phyloP scores from a whole-genome alignment of 2,329 filamentous ascomycete species.

The Lasiodiplodia theobromae region DNA sequence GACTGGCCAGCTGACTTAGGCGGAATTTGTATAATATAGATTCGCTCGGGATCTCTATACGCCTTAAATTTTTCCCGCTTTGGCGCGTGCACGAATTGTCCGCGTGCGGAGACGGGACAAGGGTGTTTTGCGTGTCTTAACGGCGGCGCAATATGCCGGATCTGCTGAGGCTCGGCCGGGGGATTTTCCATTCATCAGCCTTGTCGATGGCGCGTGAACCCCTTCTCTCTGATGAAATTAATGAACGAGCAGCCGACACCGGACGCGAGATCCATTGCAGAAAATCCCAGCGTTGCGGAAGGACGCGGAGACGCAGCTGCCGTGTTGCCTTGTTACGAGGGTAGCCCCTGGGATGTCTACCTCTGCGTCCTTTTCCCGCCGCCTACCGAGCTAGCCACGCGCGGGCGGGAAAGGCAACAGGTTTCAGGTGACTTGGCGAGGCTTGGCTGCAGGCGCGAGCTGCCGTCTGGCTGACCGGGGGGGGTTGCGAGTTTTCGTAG shows the following conservation, averaged over 20 bases:
- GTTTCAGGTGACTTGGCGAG: constrained; percentile 17
- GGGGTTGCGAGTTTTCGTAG: constrained; percentile 4
- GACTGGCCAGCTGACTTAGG: neutral
- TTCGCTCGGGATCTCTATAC: neutral
- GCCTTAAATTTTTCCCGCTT: neutral
- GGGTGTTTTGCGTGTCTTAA: neutral
- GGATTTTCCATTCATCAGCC: neutral
- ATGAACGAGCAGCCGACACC: neutral
- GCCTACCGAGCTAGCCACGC: neutral
- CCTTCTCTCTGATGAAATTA: too few relatives aligned
- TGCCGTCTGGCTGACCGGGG: neutral
- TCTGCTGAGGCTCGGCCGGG: neutral
- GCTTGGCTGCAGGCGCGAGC: constrained; percentile 5
- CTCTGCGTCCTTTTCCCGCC: neutral
- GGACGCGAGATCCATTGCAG: constrained; percentile 1
- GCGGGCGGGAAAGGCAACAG: constrained; percentile 5
- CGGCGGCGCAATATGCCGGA: neutral
- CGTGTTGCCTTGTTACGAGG: neutral
- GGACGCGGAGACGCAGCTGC: neutral
- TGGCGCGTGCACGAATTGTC: neutral
- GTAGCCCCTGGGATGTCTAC: too few relatives aligned
- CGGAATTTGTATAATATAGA: neutral
- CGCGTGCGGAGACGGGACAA: neutral
- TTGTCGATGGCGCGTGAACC: neutral
- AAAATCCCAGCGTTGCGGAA: constrained; percentile 4